phyloP scores from a whole-genome alignment of 2,329 filamentous ascomycete species.

The Aspergillus sclerotialis region DNA sequence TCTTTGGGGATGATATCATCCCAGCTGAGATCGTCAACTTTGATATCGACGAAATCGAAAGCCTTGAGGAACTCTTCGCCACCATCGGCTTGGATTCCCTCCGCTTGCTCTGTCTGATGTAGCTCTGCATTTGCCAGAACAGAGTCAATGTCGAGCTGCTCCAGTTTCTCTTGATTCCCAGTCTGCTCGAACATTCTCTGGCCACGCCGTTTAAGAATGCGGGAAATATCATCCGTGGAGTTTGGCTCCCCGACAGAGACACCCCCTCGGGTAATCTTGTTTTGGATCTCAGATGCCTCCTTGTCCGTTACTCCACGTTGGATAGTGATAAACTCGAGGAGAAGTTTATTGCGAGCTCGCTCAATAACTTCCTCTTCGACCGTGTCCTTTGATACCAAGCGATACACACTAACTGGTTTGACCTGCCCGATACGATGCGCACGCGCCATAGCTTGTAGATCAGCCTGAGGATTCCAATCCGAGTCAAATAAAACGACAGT shows the following conservation, averaged over 20 bases:
- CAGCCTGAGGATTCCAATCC: slow-evolving; percentile 93
- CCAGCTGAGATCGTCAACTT: slow-evolving; percentile 89
- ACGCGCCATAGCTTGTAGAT: slow-evolving; percentile 96
- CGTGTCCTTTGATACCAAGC: slow-evolving; percentile 94
- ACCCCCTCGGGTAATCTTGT: slow-evolving; percentile 63
- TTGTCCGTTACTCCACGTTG: slow-evolving; percentile 96
- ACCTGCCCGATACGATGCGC: slow-evolving; percentile 97
- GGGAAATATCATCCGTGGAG: slow-evolving; percentile 89
- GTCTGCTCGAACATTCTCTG: slow-evolving; percentile 99
- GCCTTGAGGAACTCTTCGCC: slow-evolving; percentile 90
- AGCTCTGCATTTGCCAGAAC: slow-evolving; percentile 96
- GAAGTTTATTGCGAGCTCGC: slow-evolving; percentile 91
- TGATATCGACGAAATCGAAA: slow-evolving; percentile 93
- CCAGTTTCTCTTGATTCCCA: slow-evolving; percentile 90
- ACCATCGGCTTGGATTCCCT: slow-evolving; percentile 89
- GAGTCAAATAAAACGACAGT: slow-evolving; percentile 98
- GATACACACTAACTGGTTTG: slow-evolving; percentile 90
- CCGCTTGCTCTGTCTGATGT: slow-evolving; percentile 90
- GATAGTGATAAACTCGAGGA: slow-evolving; percentile 95
- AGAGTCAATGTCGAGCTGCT: slow-evolving; percentile 95
- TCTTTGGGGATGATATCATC: slow-evolving; percentile 97
- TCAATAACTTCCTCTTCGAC: slow-evolving; percentile 97
- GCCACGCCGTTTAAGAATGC: slow-evolving; percentile 94
- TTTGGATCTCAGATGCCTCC: slow-evolving; percentile 73
- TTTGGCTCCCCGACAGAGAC: slow-evolving; percentile 64